Base-by-base conservation (phyloP, 805 yeast genomes). In the Brettanomyces sp. region DNA sequence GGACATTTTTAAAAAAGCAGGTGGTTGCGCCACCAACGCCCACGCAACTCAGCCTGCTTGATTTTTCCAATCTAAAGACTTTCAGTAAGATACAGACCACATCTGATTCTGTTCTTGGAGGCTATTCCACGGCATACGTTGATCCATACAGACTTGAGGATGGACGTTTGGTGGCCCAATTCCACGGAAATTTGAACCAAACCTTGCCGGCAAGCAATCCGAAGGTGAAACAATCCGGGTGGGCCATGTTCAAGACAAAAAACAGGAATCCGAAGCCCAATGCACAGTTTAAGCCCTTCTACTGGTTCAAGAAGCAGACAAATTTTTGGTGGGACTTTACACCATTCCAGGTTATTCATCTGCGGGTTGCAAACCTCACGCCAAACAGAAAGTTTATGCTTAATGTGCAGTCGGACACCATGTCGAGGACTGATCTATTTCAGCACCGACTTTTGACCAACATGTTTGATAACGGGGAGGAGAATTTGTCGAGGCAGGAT, bases 211-310 rank as follows among this genome's bases (percentile, higher is more conserved):
- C 71, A 21, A 70, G 74, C 45, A 70, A 79, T 43, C 85, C 87
- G 1, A 80, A 80, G 43, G 75, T 85, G 22, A 71, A 75, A 14
- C 69, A 79, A 49, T 74, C 82, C 18, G 86, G 86, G 1, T 80
- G 80, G 67, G 86, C 95, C 35, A 85, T 87, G 95, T 85, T 84
- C 64, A 73, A 95, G 50, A 86, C 95, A 0, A 74, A 69, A 52
- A 86, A 85, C 56, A 77, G 76, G 60, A 69, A 71, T 51, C 73
- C 56, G 37, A 54, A 59, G 44, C 56, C 55, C 33, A 53, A 50
- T 35, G 60, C 59, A n/a, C 76, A 79, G 55, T 73, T 70, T 47
- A 68, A 66, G 47, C 67, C 64, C 6, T 62, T 70, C 49, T 64
- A 73, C 48, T 47, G 64, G 14, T 57, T 62, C 5, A 64, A 65